Evolutionary conservation across 1,284 basidiomycete species (phyloP), one percentile per base, ranked within the genome.

Genomic region (Paramarasmius palmivorus): DNA sequence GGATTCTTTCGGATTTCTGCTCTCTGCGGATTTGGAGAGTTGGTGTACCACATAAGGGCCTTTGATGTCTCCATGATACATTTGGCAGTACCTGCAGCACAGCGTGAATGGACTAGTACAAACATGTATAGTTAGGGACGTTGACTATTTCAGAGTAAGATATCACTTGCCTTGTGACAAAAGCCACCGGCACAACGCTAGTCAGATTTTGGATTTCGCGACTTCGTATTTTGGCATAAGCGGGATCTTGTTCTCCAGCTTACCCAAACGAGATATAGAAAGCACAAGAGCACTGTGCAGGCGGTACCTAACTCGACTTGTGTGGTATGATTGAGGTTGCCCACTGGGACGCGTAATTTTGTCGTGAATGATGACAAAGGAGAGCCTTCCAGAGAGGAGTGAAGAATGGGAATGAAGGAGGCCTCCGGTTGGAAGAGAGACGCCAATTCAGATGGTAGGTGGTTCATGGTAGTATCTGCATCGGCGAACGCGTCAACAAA

Each of bases 241-340:
- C 44, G 44, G 23, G 29, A 10, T n/a, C 32, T 46, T 22, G 44
- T 46, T 14, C 44, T 22, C 44, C 44, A 46, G 25, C 22, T 46
- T n/a, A 32, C 15, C 44, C 44, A 46, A n/a, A 22, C 4, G 17
- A 46, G 25, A 32, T 46, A 46, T n/a, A 46, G 44, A n/a, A 46
- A 46, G 26, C 44, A 46, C 25, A 29, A n/a, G 17, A 46, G 8
- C 23, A 46, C 26, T 22, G 26, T 46, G 44, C 14, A 17, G 25
- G 44, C 22, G 10, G 44, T 46, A 5, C 44, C 44, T 14, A 46
- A 29, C 44, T 46, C 44, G 19, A 46, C 44, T 14, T 46, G 44
- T 6, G 44, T 10, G 22, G 19, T 26, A 29, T 46, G 44, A 6
- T 17, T 22, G 14, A 26, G 14, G 25, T 46, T 46, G 9, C 44